These are phyloP conservation scores for Beauveria australis DNA, from an alignment of 2,329 filamentous ascomycete species.

Conservation along the genomic window DNA sequence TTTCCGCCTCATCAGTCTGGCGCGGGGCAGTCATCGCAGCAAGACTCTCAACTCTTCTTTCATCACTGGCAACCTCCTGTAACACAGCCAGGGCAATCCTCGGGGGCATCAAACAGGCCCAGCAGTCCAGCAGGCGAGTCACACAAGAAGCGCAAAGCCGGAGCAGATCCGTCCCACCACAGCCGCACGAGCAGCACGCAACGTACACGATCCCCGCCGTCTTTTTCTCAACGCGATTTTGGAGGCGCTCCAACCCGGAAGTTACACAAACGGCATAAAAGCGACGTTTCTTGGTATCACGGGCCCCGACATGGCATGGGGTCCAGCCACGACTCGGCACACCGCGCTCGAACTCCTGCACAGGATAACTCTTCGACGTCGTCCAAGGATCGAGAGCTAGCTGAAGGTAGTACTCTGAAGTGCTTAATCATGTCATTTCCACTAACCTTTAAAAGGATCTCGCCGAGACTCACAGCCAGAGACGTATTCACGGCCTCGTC, in stretches of 20 bases:
- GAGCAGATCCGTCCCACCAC: slow-evolving; percentile 29
- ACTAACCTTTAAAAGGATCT: neutral
- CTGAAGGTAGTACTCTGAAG: neutral
- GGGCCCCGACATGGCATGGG: slow-evolving; percentile 16
- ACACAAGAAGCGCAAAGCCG: slow-evolving; percentile 76
- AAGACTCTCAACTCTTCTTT: slow-evolving; percentile 70
- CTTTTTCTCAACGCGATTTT: slow-evolving; percentile 21
- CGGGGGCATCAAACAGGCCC: slow-evolving; percentile 53
- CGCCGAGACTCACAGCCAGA: slow-evolving; percentile 3
- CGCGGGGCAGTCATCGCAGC: slow-evolving; percentile 33
- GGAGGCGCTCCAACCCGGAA: slow-evolving; percentile 18
- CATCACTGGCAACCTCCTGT: slow-evolving; percentile 86
- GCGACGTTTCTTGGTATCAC: slow-evolving; percentile 29
- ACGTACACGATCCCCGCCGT: slow-evolving; percentile 26
- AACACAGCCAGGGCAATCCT: slow-evolving; percentile 45
- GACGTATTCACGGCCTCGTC: neutral
- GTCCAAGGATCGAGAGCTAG: slow-evolving; percentile 7
- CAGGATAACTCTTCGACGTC: slow-evolving; percentile 11
- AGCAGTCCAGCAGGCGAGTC: slow-evolving; percentile 69
- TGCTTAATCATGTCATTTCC: neutral
- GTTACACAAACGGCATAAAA: slow-evolving; percentile 28
- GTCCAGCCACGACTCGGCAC: neutral
- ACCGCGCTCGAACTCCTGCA: slow-evolving; percentile 4
- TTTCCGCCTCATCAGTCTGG: slow-evolving; percentile 5
- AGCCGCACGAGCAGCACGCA: slow-evolving; percentile 19